Evolutionary conservation across 2,329 filamentous ascomycete genomes (phyloP).

Genomic region (Phaeosphaeriaceae sp.): DNA sequence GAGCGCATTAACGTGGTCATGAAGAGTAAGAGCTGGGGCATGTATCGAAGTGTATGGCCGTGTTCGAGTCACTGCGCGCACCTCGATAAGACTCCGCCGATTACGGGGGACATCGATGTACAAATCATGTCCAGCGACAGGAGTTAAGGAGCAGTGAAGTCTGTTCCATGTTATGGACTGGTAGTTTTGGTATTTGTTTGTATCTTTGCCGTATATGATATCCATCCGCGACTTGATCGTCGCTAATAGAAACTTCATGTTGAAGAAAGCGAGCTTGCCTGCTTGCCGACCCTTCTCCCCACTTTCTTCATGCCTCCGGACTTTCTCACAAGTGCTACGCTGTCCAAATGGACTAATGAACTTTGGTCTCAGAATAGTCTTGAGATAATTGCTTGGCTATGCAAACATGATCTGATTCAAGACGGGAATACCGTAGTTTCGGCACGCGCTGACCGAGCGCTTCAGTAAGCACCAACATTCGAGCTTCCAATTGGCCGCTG

Average conservation of each 20-base stretch:
- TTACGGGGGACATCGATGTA: too few species aligned
- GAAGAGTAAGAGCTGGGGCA: too few species aligned
- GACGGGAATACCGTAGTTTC: constrained; percentile 5
- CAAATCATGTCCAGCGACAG: neutral
- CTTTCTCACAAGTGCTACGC: too few species aligned
- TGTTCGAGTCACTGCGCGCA: neutral
- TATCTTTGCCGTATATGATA: constrained; percentile 5
- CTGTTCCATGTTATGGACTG: neutral
- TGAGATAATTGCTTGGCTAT: constrained; percentile 8
- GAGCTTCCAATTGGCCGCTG: too few species aligned
- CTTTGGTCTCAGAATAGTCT: too few species aligned
- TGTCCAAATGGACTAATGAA: too few species aligned
- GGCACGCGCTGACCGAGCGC: constrained; percentile 10
- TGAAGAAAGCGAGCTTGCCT: neutral
- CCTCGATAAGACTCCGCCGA: too few species aligned
- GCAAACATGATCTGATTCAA: constrained; percentile 13
- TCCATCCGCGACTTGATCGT: constrained; percentile 3
- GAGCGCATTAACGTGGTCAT: too few species aligned
- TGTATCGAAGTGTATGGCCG: too few species aligned
- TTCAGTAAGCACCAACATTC: neutral
- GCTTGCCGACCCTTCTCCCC: neutral
- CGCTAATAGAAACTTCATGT: constrained; percentile 1
- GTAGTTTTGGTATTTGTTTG: neutral
- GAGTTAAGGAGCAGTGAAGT: neutral
- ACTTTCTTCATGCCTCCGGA: neutral